These are phyloP conservation scores for Apiospora sp. DNA, from an alignment of 2,329 filamentous ascomycete genomes.

Conservation along the genomic window DNA sequence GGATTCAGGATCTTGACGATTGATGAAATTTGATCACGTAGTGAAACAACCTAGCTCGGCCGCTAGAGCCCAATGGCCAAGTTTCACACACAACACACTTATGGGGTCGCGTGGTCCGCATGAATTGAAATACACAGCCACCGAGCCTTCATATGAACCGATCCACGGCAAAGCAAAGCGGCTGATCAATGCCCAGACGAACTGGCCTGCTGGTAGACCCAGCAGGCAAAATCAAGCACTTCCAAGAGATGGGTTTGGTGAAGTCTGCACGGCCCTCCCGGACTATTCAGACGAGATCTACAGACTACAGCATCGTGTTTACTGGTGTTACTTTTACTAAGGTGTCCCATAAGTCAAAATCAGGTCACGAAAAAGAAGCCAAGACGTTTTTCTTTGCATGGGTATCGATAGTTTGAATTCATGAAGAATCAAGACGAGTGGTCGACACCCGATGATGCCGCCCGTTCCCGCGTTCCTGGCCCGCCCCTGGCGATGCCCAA, in stretches of 20 bases:
- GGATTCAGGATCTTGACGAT: not conserved
- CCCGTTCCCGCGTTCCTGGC: slow-evolving; percentile 11
- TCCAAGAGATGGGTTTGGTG: not conserved
- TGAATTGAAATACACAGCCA: not conserved
- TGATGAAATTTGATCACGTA: not conserved
- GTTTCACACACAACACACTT: not conserved
- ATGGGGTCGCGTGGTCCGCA: not conserved
- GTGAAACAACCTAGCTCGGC: not conserved
- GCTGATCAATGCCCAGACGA: slow-evolving; percentile 10
- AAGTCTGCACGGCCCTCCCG: not conserved
- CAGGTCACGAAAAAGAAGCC: not conserved
- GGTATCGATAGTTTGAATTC: slow-evolving; percentile 16
- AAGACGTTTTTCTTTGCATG: not conserved
- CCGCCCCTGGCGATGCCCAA: slow-evolving; percentile 17
- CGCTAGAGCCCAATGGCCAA: not conserved
- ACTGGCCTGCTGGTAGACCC: not conserved
- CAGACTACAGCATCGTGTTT: not conserved
- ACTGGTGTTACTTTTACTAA: not conserved
- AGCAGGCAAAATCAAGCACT: not conserved
- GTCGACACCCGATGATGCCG: slow-evolving; percentile 17
- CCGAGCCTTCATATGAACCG: not conserved
- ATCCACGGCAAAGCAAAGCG: not conserved
- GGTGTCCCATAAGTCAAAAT: not conserved
- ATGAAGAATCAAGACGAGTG: slow-evolving; percentile 10
- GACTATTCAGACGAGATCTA: not conserved